These are phyloP conservation scores for Wickerhamiella spandovensis DNA, from an alignment of 805 yeast genomes.

Conservation along the genomic window DNA sequence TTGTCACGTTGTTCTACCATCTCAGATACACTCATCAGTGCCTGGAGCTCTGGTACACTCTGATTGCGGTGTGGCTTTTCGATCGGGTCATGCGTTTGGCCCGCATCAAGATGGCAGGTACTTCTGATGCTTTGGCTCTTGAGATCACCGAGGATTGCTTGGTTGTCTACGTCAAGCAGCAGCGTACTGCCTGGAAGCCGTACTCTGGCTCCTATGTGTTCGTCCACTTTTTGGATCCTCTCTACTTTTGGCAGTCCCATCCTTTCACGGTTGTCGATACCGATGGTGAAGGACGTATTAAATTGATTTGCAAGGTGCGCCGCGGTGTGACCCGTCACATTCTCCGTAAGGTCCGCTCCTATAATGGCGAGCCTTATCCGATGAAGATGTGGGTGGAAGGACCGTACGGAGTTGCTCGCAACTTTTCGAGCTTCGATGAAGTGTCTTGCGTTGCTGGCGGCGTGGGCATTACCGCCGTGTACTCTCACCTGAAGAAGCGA, in stretches of 20 bases:
- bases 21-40: constrained; percentile 30
- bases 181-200: constrained; percentile 12
- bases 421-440: constrained; percentile 35
- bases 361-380: constrained; percentile 17
- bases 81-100: constrained; percentile 47
- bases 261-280: constrained; percentile 39
- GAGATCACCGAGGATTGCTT: constrained; percentile 26
- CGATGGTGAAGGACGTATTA: constrained; percentile 3
- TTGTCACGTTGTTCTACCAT: constrained; percentile 47
- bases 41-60: constrained; percentile 37
- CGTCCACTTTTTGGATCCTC: constrained; percentile 34
- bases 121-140: constrained; percentile 18
- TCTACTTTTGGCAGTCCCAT: constrained; percentile 51
- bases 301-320: constrained; percentile 21
- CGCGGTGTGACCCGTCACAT: constrained; percentile 40
- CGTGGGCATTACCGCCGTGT: constrained; percentile 53
- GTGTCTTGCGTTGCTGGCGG: constrained; percentile 57
- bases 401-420: constrained; percentile 42
- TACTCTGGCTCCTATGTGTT: constrained; percentile 38
- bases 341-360: constrained; percentile 24
- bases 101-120: constrained; percentile 26
- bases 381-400: constrained; percentile 40
- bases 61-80: constrained; percentile 52
- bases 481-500: constrained; percentile 24
- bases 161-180: constrained; percentile 29